Evolutionary conservation across 352 stramenopile genomes (phyloP).

Genomic region (Blastocystis sp.): DNA sequence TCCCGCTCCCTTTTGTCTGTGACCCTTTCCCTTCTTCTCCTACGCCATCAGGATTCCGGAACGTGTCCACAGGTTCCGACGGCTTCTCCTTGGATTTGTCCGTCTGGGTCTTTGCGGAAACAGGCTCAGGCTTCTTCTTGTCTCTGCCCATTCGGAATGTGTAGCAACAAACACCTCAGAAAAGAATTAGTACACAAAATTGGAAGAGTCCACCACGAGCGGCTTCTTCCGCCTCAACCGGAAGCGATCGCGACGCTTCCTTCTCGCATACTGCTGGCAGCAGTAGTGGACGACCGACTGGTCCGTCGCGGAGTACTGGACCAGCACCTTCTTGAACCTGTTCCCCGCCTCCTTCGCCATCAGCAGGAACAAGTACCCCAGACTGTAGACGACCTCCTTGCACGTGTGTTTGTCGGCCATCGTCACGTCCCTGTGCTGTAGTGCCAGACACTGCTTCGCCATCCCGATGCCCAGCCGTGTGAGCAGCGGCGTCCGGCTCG

Average conservation of each 20-base stretch:
- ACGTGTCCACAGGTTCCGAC: not conserved
- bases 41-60: not conserved
- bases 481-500: not conserved
- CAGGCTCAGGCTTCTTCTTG: not conserved
- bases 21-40: slow-evolving; percentile 61
- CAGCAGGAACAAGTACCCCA: not conserved
- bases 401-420: not conserved
- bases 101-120: not conserved
- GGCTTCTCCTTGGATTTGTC: not conserved
- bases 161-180: not conserved
- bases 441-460: not conserved
- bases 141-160: not conserved
- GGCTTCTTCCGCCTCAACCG: not conserved
- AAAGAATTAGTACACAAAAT: not conserved
- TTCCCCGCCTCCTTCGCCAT: not conserved
- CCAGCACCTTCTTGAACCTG: not conserved
- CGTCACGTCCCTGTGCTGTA: not conserved
- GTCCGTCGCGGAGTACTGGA: not conserved
- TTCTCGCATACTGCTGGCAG: not conserved
- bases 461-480: not conserved
- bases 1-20: slow-evolving; percentile 74
- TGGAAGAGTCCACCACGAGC: not conserved
- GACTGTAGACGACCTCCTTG: not conserved
- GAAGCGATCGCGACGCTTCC: not conserved
- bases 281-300: not conserved